These are phyloP conservation scores for Chytriomyces confervae DNA, from an alignment of 192 early-diverging fungal genomes.

Conservation along the genomic window DNA sequence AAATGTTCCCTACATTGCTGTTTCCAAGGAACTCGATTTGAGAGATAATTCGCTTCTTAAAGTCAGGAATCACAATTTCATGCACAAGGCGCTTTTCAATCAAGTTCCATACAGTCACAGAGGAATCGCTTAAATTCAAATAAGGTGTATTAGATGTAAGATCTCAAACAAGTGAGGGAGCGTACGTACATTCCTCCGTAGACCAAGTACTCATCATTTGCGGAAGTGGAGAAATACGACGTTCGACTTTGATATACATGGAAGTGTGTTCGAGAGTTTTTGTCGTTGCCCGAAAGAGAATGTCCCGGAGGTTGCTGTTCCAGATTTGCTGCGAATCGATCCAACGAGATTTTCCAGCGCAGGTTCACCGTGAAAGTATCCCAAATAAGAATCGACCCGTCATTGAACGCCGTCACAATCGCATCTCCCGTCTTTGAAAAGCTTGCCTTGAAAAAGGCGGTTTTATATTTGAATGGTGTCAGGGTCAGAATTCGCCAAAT, in stretches of 20 bases:
- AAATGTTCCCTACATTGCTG: constrained; percentile 34
- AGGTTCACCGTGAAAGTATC: constrained; percentile 45
- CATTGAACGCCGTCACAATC: constrained; percentile 52
- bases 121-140: constrained; percentile 30
- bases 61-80: constrained; percentile 53
- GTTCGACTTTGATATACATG: not conserved
- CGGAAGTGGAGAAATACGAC: constrained; percentile 32
- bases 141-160: not conserved
- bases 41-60: constrained; percentile 41
- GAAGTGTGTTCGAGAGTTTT: not conserved
- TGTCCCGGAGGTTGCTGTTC: not conserved
- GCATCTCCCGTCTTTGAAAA: constrained; percentile 47
- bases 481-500: not conserved
- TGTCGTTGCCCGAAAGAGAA: constrained; percentile 7
- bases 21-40: constrained; percentile 54
- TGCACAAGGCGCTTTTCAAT: constrained; percentile 53
- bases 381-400: constrained; percentile 58
- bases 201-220: constrained; percentile 51
- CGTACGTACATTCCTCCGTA: constrained; percentile 49
- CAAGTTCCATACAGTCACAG: constrained; percentile 56
- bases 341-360: constrained; percentile 52
- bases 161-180: not conserved
- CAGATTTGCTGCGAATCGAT: constrained; percentile 25
- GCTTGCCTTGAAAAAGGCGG: constrained; percentile 25
- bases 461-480: constrained; percentile 3